phyloP scores from a whole-genome alignment of 306 rosid genomes.

The Senna siamea region DNA sequence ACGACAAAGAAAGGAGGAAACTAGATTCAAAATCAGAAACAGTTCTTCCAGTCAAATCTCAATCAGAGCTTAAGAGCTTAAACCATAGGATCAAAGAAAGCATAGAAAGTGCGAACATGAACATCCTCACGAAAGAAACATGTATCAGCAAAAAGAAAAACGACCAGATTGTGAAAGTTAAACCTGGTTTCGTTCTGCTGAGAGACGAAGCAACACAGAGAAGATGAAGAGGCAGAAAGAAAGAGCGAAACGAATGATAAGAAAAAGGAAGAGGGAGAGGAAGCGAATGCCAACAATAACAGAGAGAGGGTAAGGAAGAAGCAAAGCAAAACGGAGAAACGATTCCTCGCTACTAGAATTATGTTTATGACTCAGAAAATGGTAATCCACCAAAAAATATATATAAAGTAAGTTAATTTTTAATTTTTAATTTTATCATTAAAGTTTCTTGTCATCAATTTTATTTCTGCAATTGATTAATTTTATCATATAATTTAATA shows the following conservation, averaged over 20 bases:
- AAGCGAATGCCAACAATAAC: slow-evolving; percentile 25
- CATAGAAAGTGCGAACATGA: neutral
- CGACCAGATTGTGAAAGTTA: slow-evolving; percentile 26
- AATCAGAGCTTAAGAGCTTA: slow-evolving; percentile 15
- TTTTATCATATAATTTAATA: too few species aligned
- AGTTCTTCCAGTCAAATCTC: slow-evolving; percentile 26
- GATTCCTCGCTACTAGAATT: slow-evolving; percentile 1
- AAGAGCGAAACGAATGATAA: neutral
- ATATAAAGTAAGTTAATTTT: too few species aligned
- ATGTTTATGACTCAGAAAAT: too few species aligned
- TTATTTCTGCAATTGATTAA: too few species aligned
- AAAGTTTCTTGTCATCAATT: too few species aligned
- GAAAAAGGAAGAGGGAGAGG: slow-evolving; percentile 7
- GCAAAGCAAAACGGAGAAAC: slow-evolving; percentile 25
- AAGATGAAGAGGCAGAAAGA: neutral
- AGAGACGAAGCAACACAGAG: neutral
- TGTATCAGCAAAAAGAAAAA: neutral
- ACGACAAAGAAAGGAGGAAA: slow-evolving; percentile 6
- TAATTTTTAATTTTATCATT: too few species aligned
- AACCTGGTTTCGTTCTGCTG: slow-evolving; percentile 41
- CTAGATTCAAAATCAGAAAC: slow-evolving; percentile 45
- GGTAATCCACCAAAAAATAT: too few species aligned
- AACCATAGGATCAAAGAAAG: slow-evolving; percentile 1
- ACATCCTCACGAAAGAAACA: neutral
- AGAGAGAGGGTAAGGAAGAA: neutral